Base-by-base conservation (phyloP, 192 early-diverging fungal species). In the Glomus cerebriforme region DNA sequence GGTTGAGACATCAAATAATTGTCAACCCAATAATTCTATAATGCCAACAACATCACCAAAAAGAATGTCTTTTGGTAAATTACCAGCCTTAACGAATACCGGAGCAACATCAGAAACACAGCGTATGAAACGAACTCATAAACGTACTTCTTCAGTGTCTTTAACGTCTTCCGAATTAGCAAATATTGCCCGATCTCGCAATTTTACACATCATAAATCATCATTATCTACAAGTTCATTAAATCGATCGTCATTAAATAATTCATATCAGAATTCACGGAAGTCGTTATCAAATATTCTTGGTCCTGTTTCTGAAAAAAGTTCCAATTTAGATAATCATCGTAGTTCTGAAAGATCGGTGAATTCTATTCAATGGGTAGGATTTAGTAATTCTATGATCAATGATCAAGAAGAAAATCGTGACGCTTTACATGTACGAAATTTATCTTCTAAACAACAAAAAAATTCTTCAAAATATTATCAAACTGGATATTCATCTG, bases 121-220 rank as follows among this genome's bases (percentile, higher is more conserved):
- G 13, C 37, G 43, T 17, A 71, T 71, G 22, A 71, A 71, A 71
- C 37, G 69, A 47, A n/a, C 58, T 34, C 73, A 75, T 62, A 75
- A 29, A 39, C 31, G 73, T 26, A 60, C 73, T 24, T 75, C 73
- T 8, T 75, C 73, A 60, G 73, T 75, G 10, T 60, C 73, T 12
- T 62, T 75, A 39, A 75, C 58, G 9, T 12, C 59, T 26, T 27
- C 27, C 15, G 73, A 75, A 60, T 24, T 75, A 32, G 73, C 31
- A 15, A 34, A 43, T 62, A 43, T 71, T 19, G 7, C 69, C 1
- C 37, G 39, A 17, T 5, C 37, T 35, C 27, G 22, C 2, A 34
- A 31, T 17, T 67, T 67, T 26, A 29, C 43, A 54, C 43, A 47
- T 71, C 69, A 43, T 24, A 71, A 47, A 15, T 45, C 69, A 34